These are phyloP conservation scores for Tetrahymena elliotti DNA, from an alignment of 73 alveolate species.

Conservation along the genomic window DNA sequence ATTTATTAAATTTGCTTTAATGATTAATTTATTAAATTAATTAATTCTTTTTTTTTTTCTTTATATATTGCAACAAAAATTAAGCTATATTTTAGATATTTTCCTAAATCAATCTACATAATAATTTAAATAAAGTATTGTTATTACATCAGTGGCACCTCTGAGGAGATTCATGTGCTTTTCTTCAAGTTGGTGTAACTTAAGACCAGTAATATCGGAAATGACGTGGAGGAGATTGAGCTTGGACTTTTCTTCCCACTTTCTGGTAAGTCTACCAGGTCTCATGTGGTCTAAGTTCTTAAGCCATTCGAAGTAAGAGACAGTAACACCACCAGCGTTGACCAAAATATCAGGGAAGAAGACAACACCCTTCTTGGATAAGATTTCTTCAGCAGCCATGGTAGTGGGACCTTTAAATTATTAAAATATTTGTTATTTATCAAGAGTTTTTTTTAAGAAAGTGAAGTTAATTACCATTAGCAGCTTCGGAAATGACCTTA, in stretches of 20 bases:
- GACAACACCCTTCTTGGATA: conserved; percentile 59
- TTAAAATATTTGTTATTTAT: neutral
- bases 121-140: neutral
- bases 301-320: conserved; percentile 84
- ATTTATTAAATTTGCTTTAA: neutral
- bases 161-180: conserved; percentile 20
- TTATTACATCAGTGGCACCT: conserved; percentile 32
- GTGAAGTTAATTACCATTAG: conserved; percentile 38
- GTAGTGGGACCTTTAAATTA: conserved; percentile 51
- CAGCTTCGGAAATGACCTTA: conserved; percentile 77
- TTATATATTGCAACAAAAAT: no score
- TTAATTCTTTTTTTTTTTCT: neutral
- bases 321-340: conserved; percentile 86
- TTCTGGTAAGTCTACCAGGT: conserved; percentile 78
- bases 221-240: conserved; percentile 37
- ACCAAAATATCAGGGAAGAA: conserved; percentile 76
- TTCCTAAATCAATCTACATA: neutral
- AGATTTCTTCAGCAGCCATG: conserved; percentile 59
- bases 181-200: conserved; percentile 34
- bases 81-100: neutral
- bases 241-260: conserved; percentile 65
- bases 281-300: conserved; percentile 71
- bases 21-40: no score
- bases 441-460: conserved; percentile 11
- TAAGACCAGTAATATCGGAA: conserved; percentile 20